Conservation (phyloP, 441 rosid species). For the Populus trichocarpa region DNA sequence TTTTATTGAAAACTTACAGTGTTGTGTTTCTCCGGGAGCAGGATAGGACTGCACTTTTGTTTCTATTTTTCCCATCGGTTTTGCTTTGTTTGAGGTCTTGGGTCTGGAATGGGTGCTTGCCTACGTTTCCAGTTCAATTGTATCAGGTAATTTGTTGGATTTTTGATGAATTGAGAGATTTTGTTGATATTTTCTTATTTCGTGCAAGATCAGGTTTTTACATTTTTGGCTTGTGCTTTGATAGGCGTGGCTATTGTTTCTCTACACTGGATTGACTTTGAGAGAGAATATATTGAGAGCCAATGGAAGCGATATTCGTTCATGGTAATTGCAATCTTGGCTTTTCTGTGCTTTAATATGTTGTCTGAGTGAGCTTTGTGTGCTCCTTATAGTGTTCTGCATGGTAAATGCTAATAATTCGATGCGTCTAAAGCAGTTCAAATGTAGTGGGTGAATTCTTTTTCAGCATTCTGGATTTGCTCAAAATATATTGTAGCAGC, state of each 20-base stretch:
- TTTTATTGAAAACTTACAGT: neutral
- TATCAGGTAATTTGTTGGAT: slow-evolving; percentile 58
- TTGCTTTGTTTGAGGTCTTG: slow-evolving; percentile 70
- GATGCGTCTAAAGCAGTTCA: neutral
- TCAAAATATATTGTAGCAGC: neutral
- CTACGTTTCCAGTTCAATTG: slow-evolving; percentile 91
- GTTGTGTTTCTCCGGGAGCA: slow-evolving; percentile 33
- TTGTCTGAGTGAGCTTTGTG: neutral
- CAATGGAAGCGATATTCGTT: slow-evolving; percentile 97
- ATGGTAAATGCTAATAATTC: neutral
- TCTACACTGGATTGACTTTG: slow-evolving; percentile 90
- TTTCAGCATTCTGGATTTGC: neutral
- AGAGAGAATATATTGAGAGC: slow-evolving; percentile 90
- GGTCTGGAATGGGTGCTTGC: slow-evolving; percentile 92
- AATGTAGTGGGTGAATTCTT: neutral
- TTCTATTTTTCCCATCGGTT: slow-evolving; percentile 72
- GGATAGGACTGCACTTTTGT: slow-evolving; percentile 93
- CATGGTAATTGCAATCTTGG: slow-evolving; percentile 54
- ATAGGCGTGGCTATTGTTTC: slow-evolving; percentile 96
- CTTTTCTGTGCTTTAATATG: neutral
- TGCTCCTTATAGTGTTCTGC: neutral
- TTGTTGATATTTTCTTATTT: neutral
- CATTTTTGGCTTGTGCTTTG: slow-evolving; percentile 10
- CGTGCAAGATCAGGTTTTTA: neutral
- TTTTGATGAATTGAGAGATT: neutral